Evolutionary conservation across 495 filamentous ascomycete species (phyloP), one percentile per base, ranked within the genome.

Genomic region (Neurospora intermedia): DNA sequence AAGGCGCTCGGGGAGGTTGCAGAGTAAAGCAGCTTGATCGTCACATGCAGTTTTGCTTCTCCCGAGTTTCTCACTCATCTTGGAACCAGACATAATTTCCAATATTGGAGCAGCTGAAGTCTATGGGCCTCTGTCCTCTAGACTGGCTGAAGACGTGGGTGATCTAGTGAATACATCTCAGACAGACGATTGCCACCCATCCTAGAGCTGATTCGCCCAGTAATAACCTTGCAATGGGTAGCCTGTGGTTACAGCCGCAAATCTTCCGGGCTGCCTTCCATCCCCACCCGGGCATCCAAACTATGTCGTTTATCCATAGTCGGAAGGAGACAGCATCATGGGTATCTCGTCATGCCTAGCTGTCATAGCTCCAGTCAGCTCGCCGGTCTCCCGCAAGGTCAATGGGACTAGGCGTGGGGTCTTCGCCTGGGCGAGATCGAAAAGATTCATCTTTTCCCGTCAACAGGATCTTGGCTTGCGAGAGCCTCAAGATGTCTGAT

Each of bases 1-100:
- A 71, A 77, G 82, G 27, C 81, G 82, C 38, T 85, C 83, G 2
- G 78, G 79, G 43, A 79, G 83, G 43, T 76, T 85, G 5, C 73
- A 69, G 59, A 73, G 69, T 27, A 76, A 73, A 42, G 48, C 73
- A 45, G n/a, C 16, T 31, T 74, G 41, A 75, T 0, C 48, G 0
- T 62, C 2, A 66, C 18, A 66, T 27, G 27, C 3, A 35, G 27
- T 27, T 35, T 9, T 7, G 48, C 48, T 7, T 27, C 48, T 15
- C 20, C 27, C 54, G 27, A 18, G 27, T 66, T 18, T 66, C 6
- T 66, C 54, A 15, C 23, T 31, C 35, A 18, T 66, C 54, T 18
- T 9, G 27, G 6, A 18, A 4, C 9, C 27, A 18, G 6, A 66
- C 1, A 41, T 0, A 11, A 41, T 41, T 3, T 38, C 54, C 15